Base-by-base conservation (phyloP, 2,329 filamentous ascomycete genomes). In the Bipolaris bicolor region DNA sequence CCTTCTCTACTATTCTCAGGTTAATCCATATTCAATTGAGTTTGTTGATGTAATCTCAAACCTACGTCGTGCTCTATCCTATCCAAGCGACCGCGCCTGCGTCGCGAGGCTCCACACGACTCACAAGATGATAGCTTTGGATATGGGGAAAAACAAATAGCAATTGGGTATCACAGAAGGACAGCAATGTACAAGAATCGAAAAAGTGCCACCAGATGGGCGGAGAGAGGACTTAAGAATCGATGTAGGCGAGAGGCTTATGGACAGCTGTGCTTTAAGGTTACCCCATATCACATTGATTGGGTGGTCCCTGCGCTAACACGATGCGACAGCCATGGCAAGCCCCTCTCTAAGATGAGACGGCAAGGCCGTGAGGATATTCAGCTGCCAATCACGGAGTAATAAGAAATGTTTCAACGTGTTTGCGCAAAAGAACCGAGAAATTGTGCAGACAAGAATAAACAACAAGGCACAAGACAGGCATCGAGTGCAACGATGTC, bases 191-290 rank as follows among this genome's bases (percentile, higher is more conserved):
- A 52, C 52, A 53, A 56, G 57, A 66, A 68, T 44, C 60, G 56
- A 62, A 55, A 40, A 52, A 44, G 20, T 52, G 53, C 65, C 64
- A 45, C 60, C 52, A 65, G 55, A 64, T 62, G 69, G 66, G 63
- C 66, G 61, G 62, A 53, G 40, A 58, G 41, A 34, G 41, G 13
- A 63, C 55, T 59, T 58, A 64, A 50, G 44, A 41, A 46, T 37
- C 43, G 34, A 44, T 34, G 62, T 46, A 44, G 22, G 63, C 10
- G 29, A 31, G 29, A 31, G 69, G 66, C 63, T 74, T 75, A 59
- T 71, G 72, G 71, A 69, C 73, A 75, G 72, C 70, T 75, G 71
- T 73, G 66, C 70, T 69, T 68, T 62, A 72, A 65, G 33, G 60
- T 62, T 55, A 58, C 54, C 59, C 60, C 65, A 60, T 66, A 63